Percentiles rank a stretch among this genome's conserved stretches.
phyloP scores from a whole-genome alignment of 257 asterid species.

The Solanum clarkiae region DNA sequence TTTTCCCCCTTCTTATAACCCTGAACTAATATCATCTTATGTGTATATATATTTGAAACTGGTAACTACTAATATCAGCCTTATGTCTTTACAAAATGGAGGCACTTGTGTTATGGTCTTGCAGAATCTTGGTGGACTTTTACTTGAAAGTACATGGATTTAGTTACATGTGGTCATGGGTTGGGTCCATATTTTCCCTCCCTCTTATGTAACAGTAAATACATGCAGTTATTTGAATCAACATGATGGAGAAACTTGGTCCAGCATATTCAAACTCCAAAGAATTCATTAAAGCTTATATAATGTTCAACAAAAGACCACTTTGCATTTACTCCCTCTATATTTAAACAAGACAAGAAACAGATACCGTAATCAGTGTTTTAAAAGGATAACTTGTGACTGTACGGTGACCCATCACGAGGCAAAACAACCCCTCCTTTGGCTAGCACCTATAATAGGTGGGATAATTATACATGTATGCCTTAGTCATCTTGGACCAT shows the following conservation, averaged over 20 bases:
- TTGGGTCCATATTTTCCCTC: neutral
- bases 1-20: neutral
- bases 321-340: neutral
- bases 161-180: neutral
- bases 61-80: neutral
- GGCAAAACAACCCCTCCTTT: neutral
- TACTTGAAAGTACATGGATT: neutral
- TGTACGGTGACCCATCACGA: neutral
- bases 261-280: neutral
- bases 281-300: neutral
- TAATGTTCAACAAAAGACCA: neutral
- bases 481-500: neutral
- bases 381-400: neutral
- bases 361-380: neutral
- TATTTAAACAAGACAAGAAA: neutral
- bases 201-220: neutral
- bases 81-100: neutral
- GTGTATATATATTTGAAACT: neutral
- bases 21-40: neutral
- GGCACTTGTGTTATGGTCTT: neutral
- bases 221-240: neutral
- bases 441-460: neutral
- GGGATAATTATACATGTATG: neutral
- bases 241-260: neutral
- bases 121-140: neutral